phyloP scores from a whole-genome alignment of 2,329 filamentous ascomycete genomes.

The Pseudogymnoascus pannorum region DNA sequence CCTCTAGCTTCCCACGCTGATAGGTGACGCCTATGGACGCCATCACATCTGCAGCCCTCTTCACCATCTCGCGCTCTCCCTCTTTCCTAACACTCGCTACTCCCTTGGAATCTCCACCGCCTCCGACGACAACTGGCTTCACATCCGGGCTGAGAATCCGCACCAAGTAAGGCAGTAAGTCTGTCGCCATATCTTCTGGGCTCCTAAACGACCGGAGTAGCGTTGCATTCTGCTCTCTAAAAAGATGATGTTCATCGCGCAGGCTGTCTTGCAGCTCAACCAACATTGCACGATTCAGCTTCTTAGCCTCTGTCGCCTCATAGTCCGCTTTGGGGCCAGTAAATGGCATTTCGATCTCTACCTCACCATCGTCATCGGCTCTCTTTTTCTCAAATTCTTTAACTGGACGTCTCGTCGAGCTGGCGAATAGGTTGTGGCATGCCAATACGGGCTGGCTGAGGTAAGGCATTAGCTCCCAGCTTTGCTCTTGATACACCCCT shows the following conservation, averaged over 20 bases:
- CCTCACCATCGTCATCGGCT: constrained; percentile 36
- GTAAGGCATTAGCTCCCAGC: constrained; percentile 88
- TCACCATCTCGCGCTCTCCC: constrained; percentile 72
- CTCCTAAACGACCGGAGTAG: constrained; percentile 74
- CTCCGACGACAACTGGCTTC: constrained; percentile 80
- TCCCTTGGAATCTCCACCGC: constrained; percentile 54
- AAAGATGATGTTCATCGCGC: constrained; percentile 36
- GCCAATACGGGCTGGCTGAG: constrained; percentile 79
- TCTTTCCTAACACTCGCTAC: constrained; percentile 85
- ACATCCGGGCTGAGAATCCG: constrained; percentile 83
- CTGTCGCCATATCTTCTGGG: constrained; percentile 66
- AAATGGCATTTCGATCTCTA: constrained; percentile 60
- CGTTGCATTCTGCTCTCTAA: constrained; percentile 43
- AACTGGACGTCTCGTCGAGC: constrained; percentile 42
- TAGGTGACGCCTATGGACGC: constrained; percentile 74
- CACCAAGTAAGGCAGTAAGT: constrained; percentile 77
- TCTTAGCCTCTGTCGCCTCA: constrained; percentile 70
- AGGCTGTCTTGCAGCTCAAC: constrained; percentile 66
- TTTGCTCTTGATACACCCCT: constrained; percentile 72
- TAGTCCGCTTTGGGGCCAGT: constrained; percentile 77
- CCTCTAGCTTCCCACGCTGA: constrained; percentile 72
- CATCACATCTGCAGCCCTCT: constrained; percentile 72
- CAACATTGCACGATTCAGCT: constrained; percentile 68
- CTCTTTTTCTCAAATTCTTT: constrained; percentile 43
- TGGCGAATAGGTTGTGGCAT: constrained; percentile 86